phyloP scores from a whole-genome alignment of 2,329 filamentous ascomycete genomes.

The Emergomyces pasteurianus region DNA sequence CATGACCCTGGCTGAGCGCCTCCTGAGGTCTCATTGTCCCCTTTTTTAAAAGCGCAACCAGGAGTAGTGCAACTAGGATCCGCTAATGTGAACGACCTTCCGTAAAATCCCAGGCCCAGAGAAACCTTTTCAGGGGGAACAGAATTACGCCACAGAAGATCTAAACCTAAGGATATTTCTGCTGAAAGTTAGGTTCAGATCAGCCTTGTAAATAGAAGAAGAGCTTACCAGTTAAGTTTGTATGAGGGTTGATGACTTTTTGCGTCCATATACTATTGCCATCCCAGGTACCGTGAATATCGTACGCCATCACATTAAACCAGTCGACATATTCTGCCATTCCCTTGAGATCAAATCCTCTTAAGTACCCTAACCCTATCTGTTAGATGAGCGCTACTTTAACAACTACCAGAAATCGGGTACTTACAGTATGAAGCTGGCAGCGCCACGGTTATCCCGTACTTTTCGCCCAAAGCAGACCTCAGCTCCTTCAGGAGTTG shows the following conservation, averaged over 20 bases:
- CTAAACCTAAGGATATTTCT: constrained; percentile 18
- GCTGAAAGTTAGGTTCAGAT: constrained; percentile 15
- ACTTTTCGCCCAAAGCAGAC: constrained; percentile 1
- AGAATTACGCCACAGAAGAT: constrained; percentile 19
- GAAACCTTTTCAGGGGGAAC: constrained; percentile 14
- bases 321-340: constrained; percentile 15
- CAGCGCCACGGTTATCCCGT: constrained; percentile 7
- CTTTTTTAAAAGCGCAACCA: constrained; percentile 16
- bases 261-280: constrained; percentile 8
- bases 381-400: neutral
- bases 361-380: constrained; percentile 13
- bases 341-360: constrained; percentile 14
- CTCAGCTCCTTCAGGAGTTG: constrained; percentile 5
- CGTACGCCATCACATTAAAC: constrained; percentile 21
- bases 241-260: constrained; percentile 9
- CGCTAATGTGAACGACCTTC: constrained; percentile 13
- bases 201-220: constrained; percentile 13
- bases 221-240: constrained; percentile 15
- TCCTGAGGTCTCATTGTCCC: constrained; percentile 10
- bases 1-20: constrained; percentile 19
- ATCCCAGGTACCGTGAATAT: constrained; percentile 19
- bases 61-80: constrained; percentile 10
- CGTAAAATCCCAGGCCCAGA: constrained; percentile 19
- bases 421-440: constrained; percentile 8
- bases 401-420: neutral